phyloP scores from a whole-genome alignment of 768 basidiomycete species.

The Termitomyces sp. region DNA sequence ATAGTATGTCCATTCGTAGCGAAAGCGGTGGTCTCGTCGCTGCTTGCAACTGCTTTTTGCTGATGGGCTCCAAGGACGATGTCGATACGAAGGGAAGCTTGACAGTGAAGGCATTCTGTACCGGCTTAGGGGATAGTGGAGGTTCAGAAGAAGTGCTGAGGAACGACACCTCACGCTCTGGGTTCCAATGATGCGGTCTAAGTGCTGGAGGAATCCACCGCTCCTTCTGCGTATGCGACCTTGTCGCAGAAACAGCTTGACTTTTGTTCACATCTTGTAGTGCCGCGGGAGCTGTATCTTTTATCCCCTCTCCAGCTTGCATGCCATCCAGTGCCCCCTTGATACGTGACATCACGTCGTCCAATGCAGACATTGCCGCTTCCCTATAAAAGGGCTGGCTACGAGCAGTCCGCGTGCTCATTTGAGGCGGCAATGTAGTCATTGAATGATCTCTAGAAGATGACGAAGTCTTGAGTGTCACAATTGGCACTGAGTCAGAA shows the following conservation, averaged over 20 bases:
- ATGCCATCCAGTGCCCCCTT: constrained; percentile 75
- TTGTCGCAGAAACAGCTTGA: constrained; percentile 17
- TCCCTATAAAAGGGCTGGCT: constrained; percentile 43
- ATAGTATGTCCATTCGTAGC: constrained; percentile 61
- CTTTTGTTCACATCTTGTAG: constrained; percentile 22
- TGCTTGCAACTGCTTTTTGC: constrained; percentile 43
- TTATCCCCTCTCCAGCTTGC: constrained; percentile 43
- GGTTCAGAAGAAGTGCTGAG: constrained; percentile 45
- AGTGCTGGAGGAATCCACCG: constrained; percentile 61
- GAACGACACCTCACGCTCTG: constrained; percentile 41
- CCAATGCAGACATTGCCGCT: constrained; percentile 66
- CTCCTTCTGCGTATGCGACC: constrained; percentile 32
- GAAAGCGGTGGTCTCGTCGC: constrained; percentile 36
- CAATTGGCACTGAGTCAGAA: background rate
- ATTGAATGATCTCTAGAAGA: constrained; percentile 23
- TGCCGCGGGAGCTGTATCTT: constrained; percentile 22
- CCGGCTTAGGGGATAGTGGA: constrained; percentile 43
- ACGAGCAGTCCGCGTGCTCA: constrained; percentile 34
- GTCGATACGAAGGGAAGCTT: constrained; percentile 44
- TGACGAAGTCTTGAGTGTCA: background rate
- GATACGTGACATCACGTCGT: constrained; percentile 84
- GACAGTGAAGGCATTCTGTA: constrained; percentile 36
- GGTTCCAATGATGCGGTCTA: constrained; percentile 34
- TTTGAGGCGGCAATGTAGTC: constrained; percentile 22
- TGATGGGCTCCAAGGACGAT: constrained; percentile 38